A percentile compares a stretch with the other conserved stretches of the same genome.
Conservation (phyloP, 768 basidiomycete species). For the Mycena pura region DNA sequence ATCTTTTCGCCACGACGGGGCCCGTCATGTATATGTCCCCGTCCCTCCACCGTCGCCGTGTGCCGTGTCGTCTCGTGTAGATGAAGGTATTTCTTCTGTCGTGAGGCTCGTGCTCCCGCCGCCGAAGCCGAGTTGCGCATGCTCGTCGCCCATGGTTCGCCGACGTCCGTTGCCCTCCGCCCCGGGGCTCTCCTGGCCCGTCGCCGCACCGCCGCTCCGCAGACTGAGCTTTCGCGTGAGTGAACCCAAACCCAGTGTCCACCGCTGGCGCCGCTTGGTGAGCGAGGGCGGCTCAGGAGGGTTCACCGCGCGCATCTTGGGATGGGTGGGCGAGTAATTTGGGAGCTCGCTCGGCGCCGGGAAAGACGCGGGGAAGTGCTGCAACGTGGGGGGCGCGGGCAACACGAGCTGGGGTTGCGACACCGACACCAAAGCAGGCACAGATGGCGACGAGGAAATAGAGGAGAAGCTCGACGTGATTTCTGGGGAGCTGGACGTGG, state of each 20-base stretch:
- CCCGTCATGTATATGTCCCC: slow-evolving; percentile 15
- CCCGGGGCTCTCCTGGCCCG: neutral
- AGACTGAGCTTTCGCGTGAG: slow-evolving; percentile 18
- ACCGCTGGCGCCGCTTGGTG: slow-evolving; percentile 24
- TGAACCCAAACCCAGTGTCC: slow-evolving; percentile 14
- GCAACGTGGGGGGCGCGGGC: slow-evolving; percentile 19
- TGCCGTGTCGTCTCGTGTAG: too few species aligned
- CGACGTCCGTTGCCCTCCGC: slow-evolving; percentile 6
- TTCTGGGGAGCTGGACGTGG: slow-evolving; percentile 9
- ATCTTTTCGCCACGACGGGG: too few species aligned
- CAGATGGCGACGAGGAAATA: slow-evolving; percentile 16
- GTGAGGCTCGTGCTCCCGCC: neutral
- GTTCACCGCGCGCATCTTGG: slow-evolving; percentile 24
- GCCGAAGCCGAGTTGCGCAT: too few species aligned
- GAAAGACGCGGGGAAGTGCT: slow-evolving; percentile 24
- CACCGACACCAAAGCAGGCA: slow-evolving; percentile 1
- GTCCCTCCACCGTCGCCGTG: neutral
- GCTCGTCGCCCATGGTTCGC: slow-evolving; percentile 5
- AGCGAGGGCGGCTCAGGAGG: slow-evolving; percentile 24
- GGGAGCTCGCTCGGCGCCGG: slow-evolving; percentile 21
- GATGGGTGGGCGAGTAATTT: slow-evolving; percentile 25
- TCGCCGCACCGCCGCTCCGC: slow-evolving; percentile 13
- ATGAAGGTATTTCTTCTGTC: too few species aligned
- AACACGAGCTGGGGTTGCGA: slow-evolving; percentile 24
- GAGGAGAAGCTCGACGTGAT: slow-evolving; percentile 3